Conservation (phyloP, 176 grass and related monocot species). For the Musa beccarii region DNA sequence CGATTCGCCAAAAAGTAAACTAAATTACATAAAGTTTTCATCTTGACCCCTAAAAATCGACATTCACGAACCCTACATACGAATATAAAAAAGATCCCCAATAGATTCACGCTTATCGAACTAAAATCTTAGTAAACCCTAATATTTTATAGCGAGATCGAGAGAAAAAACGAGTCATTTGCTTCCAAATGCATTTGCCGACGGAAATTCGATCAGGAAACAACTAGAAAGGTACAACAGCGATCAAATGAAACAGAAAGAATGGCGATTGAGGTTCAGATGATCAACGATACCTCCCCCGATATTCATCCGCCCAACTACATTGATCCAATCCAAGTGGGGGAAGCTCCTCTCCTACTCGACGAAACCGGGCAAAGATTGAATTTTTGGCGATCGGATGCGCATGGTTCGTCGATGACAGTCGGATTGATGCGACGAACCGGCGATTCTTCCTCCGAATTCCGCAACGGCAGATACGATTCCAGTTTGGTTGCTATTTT, state of each 20-base stretch:
- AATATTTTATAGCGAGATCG: not conserved
- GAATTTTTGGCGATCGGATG: not conserved
- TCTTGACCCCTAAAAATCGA: not conserved
- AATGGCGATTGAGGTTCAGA: not conserved
- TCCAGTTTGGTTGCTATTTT: constrained; percentile 2
- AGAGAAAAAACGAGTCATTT: not conserved
- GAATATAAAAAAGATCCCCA: not conserved
- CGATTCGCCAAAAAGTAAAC: not conserved
- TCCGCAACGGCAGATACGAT: not conserved
- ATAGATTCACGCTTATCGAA: not conserved
- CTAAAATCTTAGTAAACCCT: constrained; percentile 10
- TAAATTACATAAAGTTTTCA: not conserved
- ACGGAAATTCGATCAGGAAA: not conserved
- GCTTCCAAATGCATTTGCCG: not conserved
- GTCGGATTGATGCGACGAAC: not conserved
- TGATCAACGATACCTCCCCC: not conserved
- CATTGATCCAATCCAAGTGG: not conserved
- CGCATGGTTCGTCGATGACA: not conserved
- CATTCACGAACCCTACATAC: not conserved
- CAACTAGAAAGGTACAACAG: not conserved
- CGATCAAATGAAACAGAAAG: not conserved
- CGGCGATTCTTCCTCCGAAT: not conserved
- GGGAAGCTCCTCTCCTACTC: not conserved
- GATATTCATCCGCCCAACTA: not conserved
- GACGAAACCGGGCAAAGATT: not conserved